These are phyloP conservation scores for Ustilago tritici DNA, from an alignment of 1,284 basidiomycete species.

Conservation along the genomic window DNA sequence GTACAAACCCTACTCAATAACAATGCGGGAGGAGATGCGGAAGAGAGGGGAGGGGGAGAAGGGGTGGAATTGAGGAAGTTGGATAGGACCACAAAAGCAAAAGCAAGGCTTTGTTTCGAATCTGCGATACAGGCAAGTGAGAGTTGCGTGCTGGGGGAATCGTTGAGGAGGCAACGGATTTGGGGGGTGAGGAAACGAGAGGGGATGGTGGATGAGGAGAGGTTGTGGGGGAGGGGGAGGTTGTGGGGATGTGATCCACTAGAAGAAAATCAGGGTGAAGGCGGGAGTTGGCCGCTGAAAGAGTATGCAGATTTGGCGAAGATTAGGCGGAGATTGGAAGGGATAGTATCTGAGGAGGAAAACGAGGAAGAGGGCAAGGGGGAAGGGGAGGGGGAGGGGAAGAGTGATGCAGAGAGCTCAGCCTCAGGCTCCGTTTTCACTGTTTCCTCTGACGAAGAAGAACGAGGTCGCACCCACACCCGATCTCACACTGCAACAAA, in stretches of 20 bases:
- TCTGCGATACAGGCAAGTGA: slow-evolving; percentile 14
- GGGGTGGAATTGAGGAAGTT: slow-evolving; percentile 16
- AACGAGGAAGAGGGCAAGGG: neutral
- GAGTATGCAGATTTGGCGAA: slow-evolving; percentile 14
- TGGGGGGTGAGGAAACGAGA: slow-evolving; percentile 20
- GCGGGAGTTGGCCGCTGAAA: neutral
- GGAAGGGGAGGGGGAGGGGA: neutral
- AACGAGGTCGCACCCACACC: slow-evolving; percentile 5
- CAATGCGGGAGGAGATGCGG: neutral
- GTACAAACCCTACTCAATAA: slow-evolving; percentile 11
- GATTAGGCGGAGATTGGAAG: slow-evolving; percentile 9
- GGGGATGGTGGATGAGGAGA: neutral
- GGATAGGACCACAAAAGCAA: slow-evolving; percentile 26
- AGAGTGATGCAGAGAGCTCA: neutral
- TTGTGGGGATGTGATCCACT: slow-evolving; percentile 25
- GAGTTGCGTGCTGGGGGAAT: slow-evolving; percentile 11
- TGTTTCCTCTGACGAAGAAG: neutral
- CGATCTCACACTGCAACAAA: neutral
- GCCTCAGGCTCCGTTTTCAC: slow-evolving; percentile 15
- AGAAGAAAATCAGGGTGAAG: neutral
- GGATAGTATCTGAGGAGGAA: neutral
- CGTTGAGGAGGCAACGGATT: slow-evolving; percentile 23
- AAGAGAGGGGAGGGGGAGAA: neutral
- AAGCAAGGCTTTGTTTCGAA: slow-evolving; percentile 29
- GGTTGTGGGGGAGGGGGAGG: slow-evolving; percentile 7